Percentiles rank a stretch among this genome's conserved stretches.
Conservation (phyloP, 768 basidiomycete genomes). For the Mycena galericulata region DNA sequence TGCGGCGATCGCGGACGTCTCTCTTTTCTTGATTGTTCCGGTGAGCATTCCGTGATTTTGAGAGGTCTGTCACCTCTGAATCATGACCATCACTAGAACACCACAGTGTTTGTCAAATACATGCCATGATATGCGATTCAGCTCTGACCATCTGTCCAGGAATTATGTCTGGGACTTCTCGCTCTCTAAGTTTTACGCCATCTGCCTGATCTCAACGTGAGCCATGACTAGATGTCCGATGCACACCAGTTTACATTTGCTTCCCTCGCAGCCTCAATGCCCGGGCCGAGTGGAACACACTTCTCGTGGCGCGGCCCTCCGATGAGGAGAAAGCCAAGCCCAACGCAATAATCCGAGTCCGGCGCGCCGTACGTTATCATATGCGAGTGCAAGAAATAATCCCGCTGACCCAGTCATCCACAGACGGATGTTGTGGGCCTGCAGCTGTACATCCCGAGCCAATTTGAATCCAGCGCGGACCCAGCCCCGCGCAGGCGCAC, state of each 20-base stretch:
- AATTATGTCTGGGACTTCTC: constrained; percentile 35
- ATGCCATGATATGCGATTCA: background rate
- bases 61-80: too few species aligned
- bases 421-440: constrained; percentile 3
- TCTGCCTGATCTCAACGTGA: constrained; percentile 31
- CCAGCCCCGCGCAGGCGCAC: constrained; percentile 9
- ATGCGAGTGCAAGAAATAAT: too few species aligned
- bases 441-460: constrained; percentile 32
- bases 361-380: background rate
- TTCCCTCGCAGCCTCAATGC: constrained; percentile 26
- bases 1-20: constrained; percentile 31
- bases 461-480: background rate
- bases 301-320: constrained; percentile 13
- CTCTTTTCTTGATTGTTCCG: constrained; percentile 23
- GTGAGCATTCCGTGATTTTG: background rate
- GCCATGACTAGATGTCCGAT: background rate
- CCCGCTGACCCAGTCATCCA: too few species aligned
- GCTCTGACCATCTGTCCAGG: background rate
- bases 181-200: constrained; percentile 27
- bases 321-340: too few species aligned
- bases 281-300: constrained; percentile 28
- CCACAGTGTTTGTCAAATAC: constrained; percentile 15
- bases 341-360: constrained; percentile 25
- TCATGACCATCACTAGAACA: background rate
- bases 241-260: too few species aligned